phyloP scores from a whole-genome alignment of 1,139 yeast species.

The Entelexis sorbosivorans region DNA sequence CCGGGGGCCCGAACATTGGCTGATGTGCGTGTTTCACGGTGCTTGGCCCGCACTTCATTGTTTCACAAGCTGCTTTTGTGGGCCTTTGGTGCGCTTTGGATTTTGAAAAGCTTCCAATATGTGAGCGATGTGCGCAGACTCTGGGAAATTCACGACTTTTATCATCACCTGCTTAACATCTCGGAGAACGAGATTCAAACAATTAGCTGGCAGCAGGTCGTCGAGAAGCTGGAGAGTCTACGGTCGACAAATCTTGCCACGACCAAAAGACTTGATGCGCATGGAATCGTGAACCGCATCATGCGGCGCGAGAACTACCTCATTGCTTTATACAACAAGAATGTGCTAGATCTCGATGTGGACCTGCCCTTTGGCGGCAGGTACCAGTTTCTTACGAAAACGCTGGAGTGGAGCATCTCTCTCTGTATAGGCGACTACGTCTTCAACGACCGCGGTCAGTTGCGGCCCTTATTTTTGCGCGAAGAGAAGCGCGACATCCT shows the following conservation, averaged over 20 bases:
- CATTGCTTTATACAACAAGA: conserved; percentile 77
- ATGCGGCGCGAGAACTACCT: conserved; percentile 92
- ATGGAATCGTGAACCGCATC: conserved; percentile 85
- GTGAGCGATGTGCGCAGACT: conserved; percentile 39
- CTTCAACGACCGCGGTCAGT: conserved; percentile 73
- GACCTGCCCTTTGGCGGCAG: conserved; percentile 37
- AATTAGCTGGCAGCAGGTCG: conserved; percentile 83
- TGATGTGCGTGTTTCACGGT: conserved; percentile 51
- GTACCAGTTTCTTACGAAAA: conserved; percentile 47
- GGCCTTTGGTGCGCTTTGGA: conserved; percentile 49
- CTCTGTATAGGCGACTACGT: conserved; percentile 78
- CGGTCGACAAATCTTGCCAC: conserved; percentile 62
- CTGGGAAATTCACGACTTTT: conserved; percentile 55
- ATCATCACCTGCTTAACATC: conserved; percentile 54
- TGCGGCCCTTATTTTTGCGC: conserved; percentile 62
- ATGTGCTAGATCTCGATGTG: conserved; percentile 54
- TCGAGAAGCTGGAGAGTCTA: conserved; percentile 60
- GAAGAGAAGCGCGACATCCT: conserved; percentile 59
- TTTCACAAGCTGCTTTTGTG: conserved; percentile 48
- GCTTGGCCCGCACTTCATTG: conserved; percentile 43
- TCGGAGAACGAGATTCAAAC: conserved; percentile 79
- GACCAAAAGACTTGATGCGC: conserved; percentile 54
- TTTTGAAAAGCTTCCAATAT: conserved; percentile 50
- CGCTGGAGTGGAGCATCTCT: conserved; percentile 88
- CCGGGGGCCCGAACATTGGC: conserved; percentile 31